Evolutionary conservation across 345 rosid genomes (phyloP).

Genomic region (Murraya paniculata): DNA sequence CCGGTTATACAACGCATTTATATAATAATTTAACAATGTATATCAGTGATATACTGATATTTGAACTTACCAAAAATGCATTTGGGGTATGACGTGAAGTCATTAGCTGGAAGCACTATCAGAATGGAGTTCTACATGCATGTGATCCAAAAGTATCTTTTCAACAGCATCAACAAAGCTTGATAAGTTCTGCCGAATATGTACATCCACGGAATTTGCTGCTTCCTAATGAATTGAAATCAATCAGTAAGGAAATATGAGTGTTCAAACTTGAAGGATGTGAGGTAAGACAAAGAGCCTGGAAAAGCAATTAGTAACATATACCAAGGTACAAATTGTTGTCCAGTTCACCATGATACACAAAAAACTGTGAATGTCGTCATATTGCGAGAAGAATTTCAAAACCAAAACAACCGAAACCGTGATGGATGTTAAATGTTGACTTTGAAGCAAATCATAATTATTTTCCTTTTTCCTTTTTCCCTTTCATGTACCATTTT

Average conservation of each 20-base stretch:
- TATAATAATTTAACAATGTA: neutral
- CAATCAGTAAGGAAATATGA: neutral
- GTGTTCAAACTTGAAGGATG: neutral
- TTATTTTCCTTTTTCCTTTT: neutral
- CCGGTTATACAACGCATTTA: neutral
- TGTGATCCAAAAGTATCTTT: slow-evolving; percentile 37
- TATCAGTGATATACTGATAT: neutral
- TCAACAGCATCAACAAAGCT: slow-evolving; percentile 48
- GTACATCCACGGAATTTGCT: slow-evolving; percentile 41
- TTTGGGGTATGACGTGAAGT: neutral
- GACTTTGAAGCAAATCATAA: neutral
- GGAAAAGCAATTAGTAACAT: too few species aligned
- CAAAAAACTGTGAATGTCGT: neutral
- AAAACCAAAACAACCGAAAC: neutral
- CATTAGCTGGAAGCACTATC: slow-evolving; percentile 11
- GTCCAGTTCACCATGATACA: neutral
- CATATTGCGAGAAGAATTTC: neutral
- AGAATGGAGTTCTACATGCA: slow-evolving; percentile 27
- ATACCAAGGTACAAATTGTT: neutral
- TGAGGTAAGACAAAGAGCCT: neutral
- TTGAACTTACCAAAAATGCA: neutral
- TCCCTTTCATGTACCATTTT: neutral
- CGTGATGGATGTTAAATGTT: neutral
- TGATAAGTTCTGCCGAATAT: slow-evolving; percentile 35
- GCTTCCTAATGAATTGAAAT: slow-evolving; percentile 33